A percentile compares a stretch with the other conserved stretches of the same genome.
Evolutionary conservation across 305 asterid genomes (phyloP).

Genomic region (Caryopteris hybrid): DNA sequence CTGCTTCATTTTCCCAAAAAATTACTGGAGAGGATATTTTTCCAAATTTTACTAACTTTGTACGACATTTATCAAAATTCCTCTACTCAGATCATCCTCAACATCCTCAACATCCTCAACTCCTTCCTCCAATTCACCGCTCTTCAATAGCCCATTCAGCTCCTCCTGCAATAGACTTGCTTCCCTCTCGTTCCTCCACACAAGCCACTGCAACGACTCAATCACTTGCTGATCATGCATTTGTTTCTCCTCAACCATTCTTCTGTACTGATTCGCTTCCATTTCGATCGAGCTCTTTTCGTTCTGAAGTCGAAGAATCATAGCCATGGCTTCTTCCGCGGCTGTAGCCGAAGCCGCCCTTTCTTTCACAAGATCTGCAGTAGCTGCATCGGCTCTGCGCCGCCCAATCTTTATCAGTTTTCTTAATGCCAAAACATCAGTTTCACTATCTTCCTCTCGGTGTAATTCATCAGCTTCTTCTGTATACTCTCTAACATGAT

Average conservation of each 20-base stretch:
- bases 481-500: background rate
- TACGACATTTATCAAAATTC: too few species aligned
- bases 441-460: background rate
- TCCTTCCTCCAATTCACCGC: background rate
- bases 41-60: too few species aligned
- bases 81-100: too few species aligned
- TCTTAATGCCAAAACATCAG: conserved; percentile 36
- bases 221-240: conserved; percentile 49
- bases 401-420: conserved; percentile 37
- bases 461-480: background rate
- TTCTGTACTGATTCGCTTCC: conserved; percentile 47
- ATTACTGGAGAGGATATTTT: too few species aligned
- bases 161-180: conserved; percentile 26
- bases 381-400: conserved; percentile 33
- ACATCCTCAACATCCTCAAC: conserved; percentile 20
- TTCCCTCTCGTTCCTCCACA: conserved; percentile 32
- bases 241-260: conserved; percentile 50
- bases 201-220: conserved; percentile 48
- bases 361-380: conserved; percentile 51
- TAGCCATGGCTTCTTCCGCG: conserved; percentile 67
- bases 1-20: too few species aligned
- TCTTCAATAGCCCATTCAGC: conserved; percentile 6
- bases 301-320: conserved; percentile 55
- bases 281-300: conserved; percentile 53
- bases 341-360: conserved; percentile 54